Evolutionary conservation across 495 filamentous ascomycete genomes (phyloP).

Genomic region (Oidiodendron maius): DNA sequence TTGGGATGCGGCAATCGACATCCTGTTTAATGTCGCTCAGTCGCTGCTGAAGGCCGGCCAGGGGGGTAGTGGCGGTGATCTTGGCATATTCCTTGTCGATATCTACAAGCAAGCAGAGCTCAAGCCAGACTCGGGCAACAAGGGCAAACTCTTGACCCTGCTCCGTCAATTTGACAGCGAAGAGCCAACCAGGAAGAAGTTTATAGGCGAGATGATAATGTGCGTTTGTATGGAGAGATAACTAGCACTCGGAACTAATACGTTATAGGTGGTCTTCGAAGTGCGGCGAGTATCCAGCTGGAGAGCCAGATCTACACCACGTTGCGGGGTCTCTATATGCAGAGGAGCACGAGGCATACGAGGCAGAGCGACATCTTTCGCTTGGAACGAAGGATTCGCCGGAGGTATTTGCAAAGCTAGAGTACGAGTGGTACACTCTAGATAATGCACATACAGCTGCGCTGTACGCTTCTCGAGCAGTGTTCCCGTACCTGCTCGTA

Average conservation of each 20-base stretch:
- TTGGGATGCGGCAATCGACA: slow-evolving; percentile 77
- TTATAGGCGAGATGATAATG: slow-evolving; percentile 81
- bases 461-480: slow-evolving; percentile 80
- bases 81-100: slow-evolving; percentile 78
- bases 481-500: slow-evolving; percentile 86
- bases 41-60: slow-evolving; percentile 83
- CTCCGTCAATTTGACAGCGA: slow-evolving; percentile 73
- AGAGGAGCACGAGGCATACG: slow-evolving; percentile 84
- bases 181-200: slow-evolving; percentile 88
- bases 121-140: slow-evolving; percentile 59
- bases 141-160: slow-evolving; percentile 52
- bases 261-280: slow-evolving; percentile 69
- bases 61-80: slow-evolving; percentile 85
- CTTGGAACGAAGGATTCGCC: slow-evolving; percentile 88
- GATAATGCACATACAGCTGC: slow-evolving; percentile 86
- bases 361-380: slow-evolving; percentile 84
- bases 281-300: slow-evolving; percentile 80
- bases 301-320: slow-evolving; percentile 94
- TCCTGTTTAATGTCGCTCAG: slow-evolving; percentile 77
- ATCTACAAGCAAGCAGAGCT: slow-evolving; percentile 80
- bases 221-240: slow-evolving; percentile 29
- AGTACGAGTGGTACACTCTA: slow-evolving; percentile 89
- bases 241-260: slow-evolving; percentile 10
- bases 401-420: slow-evolving; percentile 68
- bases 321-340: slow-evolving; percentile 83